Percentiles rank a stretch among this genome's conserved stretches.
Evolutionary conservation across 805 yeast species (phyloP).

Genomic region (Ogataea nitratoaversa): DNA sequence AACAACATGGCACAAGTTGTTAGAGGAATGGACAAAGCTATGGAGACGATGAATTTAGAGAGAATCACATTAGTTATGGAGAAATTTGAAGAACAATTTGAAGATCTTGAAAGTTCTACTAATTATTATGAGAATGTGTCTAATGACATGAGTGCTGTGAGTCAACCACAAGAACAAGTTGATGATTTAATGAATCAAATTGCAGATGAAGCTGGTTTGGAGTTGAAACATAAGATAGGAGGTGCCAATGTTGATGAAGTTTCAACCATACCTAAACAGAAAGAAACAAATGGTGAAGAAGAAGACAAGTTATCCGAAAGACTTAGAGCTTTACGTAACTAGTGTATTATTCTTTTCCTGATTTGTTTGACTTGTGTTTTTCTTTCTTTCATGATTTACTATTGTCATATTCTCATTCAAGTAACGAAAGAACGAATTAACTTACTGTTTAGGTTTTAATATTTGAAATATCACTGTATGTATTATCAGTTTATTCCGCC

Average conservation of each 20-base stretch:
- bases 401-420: no score
- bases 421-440: no score
- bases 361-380: not conserved
- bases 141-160: conserved; percentile 77
- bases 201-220: conserved; percentile 97
- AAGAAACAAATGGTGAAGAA: conserved; percentile 50
- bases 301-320: conserved; percentile 88
- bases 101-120: conserved; percentile 90
- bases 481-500: no score
- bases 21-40: conserved; percentile 92
- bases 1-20: conserved; percentile 93
- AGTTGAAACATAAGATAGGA: conserved; percentile 74
- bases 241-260: conserved; percentile 55
- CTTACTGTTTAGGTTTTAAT: no score
- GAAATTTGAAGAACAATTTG: conserved; percentile 92
- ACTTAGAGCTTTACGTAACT: conserved; percentile 72
- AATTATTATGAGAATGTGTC: conserved; percentile 92
- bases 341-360: no score
- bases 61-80: conserved; percentile 94
- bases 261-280: conserved; percentile 30
- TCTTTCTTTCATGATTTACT: no score
- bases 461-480: no score
- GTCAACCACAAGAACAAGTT: conserved; percentile 94
- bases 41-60: conserved; percentile 93
- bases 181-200: conserved; percentile 85